Percentiles rank a stretch among this genome's conserved stretches.
phyloP scores from a whole-genome alignment of 2,329 filamentous ascomycete genomes.

The Gremmenia infestans region DNA sequence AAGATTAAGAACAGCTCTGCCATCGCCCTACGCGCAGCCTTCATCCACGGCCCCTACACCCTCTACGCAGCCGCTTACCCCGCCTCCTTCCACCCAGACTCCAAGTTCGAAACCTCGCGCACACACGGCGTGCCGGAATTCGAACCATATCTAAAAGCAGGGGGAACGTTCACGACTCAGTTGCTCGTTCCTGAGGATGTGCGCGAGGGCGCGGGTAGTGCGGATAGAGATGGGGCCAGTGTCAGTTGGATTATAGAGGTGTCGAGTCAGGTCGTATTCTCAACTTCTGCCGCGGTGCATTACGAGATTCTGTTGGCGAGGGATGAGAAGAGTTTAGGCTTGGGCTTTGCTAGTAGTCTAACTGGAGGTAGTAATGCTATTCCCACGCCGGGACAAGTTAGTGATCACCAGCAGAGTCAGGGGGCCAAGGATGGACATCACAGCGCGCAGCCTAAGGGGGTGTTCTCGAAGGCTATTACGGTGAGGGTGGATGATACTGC shows the following conservation, averaged over 20 bases:
- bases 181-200: constrained; percentile 77
- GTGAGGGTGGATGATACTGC: constrained; percentile 83
- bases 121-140: constrained; percentile 80
- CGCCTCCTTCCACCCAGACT: constrained; percentile 75
- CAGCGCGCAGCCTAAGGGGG: constrained; percentile 61
- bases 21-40: constrained; percentile 86
- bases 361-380: constrained; percentile 39
- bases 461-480: constrained; percentile 77
- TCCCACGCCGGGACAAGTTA: constrained; percentile 60
- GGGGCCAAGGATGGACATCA: constrained; percentile 54
- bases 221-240: constrained; percentile 46
- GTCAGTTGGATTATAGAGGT: constrained; percentile 89
- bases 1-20: constrained; percentile 89
- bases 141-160: constrained; percentile 94
- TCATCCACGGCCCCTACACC: constrained; percentile 92
- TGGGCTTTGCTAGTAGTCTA: constrained; percentile 41
- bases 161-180: constrained; percentile 76
- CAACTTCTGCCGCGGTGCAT: constrained; percentile 76
- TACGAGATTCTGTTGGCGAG: constrained; percentile 84
- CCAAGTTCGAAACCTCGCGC: constrained; percentile 64
- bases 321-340: constrained; percentile 75
- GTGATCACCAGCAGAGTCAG: constrained; percentile 67
- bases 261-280: constrained; percentile 90
- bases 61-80: constrained; percentile 85
- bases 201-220: constrained; percentile 54